Percentiles rank a stretch among this genome's conserved stretches.
These are phyloP conservation scores for Lathyrus tuberosus DNA, from an alignment of 306 rosid genomes.

Conservation along the genomic window DNA sequence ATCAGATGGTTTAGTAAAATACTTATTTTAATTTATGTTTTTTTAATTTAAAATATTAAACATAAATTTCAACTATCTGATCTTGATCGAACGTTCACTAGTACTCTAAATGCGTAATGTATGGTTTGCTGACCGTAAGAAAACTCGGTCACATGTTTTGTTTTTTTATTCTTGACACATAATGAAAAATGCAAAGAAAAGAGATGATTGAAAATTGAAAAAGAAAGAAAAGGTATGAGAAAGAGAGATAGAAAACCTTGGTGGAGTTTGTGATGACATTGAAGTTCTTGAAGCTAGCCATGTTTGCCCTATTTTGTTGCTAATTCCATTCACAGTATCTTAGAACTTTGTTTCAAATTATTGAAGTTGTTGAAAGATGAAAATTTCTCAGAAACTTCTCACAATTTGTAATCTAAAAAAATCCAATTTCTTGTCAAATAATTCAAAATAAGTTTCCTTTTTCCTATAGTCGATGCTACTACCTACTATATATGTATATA, in stretches of 20 bases:
- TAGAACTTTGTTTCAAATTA: background rate
- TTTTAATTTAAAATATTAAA: too few species aligned
- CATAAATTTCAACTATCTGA: too few species aligned
- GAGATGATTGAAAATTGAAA: slow-evolving; percentile 6
- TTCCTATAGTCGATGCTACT: background rate
- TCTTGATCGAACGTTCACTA: too few species aligned
- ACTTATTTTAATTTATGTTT: too few species aligned
- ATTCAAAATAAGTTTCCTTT: background rate
- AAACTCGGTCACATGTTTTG: background rate
- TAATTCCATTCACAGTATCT: background rate
- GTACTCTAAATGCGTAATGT: too few species aligned
- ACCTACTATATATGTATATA: background rate
- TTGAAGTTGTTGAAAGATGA: slow-evolving; percentile 31
- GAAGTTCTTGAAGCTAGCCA: slow-evolving; percentile 32
- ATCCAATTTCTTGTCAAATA: background rate
- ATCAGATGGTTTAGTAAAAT: too few species aligned
- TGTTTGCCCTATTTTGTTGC: slow-evolving; percentile 18
- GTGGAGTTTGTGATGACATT: slow-evolving; percentile 13
- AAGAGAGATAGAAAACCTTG: slow-evolving; percentile 38
- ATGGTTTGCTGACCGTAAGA: too few species aligned
- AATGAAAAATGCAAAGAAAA: background rate
- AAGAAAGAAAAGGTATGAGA: slow-evolving; percentile 5
- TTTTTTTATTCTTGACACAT: background rate
- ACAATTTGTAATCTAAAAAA: background rate
- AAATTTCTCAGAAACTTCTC: slow-evolving; percentile 12